A percentile compares a stretch with the other conserved stretches of the same genome.
Conservation (phyloP, 2,329 filamentous ascomycete genomes). For the Paramyrothecium roridum region DNA sequence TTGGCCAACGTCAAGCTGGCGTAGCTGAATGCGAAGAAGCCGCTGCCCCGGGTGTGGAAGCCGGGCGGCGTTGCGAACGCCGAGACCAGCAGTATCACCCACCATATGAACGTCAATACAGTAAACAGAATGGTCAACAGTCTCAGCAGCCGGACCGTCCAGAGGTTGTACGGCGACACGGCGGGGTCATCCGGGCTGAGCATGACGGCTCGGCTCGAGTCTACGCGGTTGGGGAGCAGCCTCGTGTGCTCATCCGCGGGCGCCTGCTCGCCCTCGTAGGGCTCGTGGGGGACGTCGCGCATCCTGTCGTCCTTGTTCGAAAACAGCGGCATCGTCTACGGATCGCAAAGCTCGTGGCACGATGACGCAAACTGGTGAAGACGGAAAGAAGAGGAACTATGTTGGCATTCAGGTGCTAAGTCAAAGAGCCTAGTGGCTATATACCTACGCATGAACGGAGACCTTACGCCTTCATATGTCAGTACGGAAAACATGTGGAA, state of each 20-base stretch:
- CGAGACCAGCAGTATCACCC: constrained; percentile 83
- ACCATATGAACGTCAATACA: constrained; percentile 80
- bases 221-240: constrained; percentile 65
- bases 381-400: no score
- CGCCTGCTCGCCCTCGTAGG: constrained; percentile 21
- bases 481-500: no score
- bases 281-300: constrained; percentile 3
- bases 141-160: constrained; percentile 79
- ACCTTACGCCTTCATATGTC: no score
- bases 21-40: constrained; percentile 86
- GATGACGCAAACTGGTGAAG: no score
- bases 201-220: constrained; percentile 35
- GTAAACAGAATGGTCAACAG: constrained; percentile 76
- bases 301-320: constrained; percentile 18
- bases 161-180: constrained; percentile 92
- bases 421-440: no score
- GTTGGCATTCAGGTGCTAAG: no score
- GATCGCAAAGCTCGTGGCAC: no score
- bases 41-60: constrained; percentile 83
- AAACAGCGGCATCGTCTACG: constrained; percentile 29
- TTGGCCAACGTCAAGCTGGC: constrained; percentile 75
- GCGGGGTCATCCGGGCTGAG: constrained; percentile 41
- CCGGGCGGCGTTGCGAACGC: constrained; percentile 87
- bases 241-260: constrained; percentile 55
- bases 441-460: no score